Percentiles rank a stretch among this genome's conserved stretches.
These are phyloP conservation scores for Geotrichum cucujoidarum DNA, from an alignment of 1,139 yeast genomes.

Conservation along the genomic window DNA sequence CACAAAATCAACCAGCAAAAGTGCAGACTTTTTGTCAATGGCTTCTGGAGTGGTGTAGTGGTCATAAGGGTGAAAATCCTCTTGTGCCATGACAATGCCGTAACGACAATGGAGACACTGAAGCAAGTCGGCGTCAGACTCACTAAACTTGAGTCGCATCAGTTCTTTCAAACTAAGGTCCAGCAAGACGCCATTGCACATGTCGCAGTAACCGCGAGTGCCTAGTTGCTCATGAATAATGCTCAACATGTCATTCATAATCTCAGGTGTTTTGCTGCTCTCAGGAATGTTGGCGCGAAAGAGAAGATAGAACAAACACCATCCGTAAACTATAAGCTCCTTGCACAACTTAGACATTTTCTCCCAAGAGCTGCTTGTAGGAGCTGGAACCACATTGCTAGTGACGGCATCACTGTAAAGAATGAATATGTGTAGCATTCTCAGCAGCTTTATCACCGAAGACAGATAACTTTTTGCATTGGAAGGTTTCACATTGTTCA, in stretches of 20 bases:
- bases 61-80: slow-evolving; percentile 56
- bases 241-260: slow-evolving; percentile 46
- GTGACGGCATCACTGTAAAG: slow-evolving; percentile 40
- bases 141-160: slow-evolving; percentile 42
- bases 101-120: slow-evolving; percentile 78
- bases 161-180: slow-evolving; percentile 54
- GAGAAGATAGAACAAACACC: slow-evolving; percentile 37
- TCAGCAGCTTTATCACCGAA: slow-evolving; percentile 37
- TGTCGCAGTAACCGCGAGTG: slow-evolving; percentile 59
- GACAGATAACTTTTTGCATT: slow-evolving; percentile 27
- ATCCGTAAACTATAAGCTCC: slow-evolving; percentile 47
- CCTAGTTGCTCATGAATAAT: slow-evolving; percentile 74
- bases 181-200: slow-evolving; percentile 59
- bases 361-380: slow-evolving; percentile 37
- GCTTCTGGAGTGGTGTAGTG: slow-evolving; percentile 52
- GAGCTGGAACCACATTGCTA: slow-evolving; percentile 32
- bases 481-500: slow-evolving; percentile 19
- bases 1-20: slow-evolving; percentile 55
- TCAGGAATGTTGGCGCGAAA: slow-evolving; percentile 27
- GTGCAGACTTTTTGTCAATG: slow-evolving; percentile 49
- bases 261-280: slow-evolving; percentile 23
- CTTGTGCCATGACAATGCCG: slow-evolving; percentile 59
- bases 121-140: slow-evolving; percentile 54
- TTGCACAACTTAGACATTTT: slow-evolving; percentile 43
- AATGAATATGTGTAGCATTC: slow-evolving; percentile 42